Conservation (phyloP, 2,329 filamentous ascomycete genomes). For the Scedosporium apiospermum region DNA sequence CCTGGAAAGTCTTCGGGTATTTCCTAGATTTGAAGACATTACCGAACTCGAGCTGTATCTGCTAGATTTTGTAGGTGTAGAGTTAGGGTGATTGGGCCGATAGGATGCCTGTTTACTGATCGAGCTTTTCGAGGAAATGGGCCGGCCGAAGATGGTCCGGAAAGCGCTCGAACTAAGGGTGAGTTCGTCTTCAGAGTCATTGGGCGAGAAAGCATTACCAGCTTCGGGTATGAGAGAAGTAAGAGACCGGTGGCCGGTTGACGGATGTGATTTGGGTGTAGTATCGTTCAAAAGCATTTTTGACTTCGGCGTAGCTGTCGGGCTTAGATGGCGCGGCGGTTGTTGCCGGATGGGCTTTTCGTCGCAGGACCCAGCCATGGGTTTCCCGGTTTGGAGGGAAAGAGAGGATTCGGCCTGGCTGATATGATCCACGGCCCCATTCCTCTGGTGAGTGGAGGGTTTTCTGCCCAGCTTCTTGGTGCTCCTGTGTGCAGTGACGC, state of each 20-base stretch:
- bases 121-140: neutral
- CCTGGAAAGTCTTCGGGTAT: slow-evolving; percentile 4
- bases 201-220: neutral
- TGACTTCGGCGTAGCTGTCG: slow-evolving; percentile 10
- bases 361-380: no score
- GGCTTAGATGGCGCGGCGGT: neutral
- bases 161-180: neutral
- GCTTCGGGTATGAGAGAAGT: slow-evolving; percentile 5
- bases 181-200: slow-evolving; percentile 4
- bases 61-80: neutral
- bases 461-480: no score
- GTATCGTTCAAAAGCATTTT: slow-evolving; percentile 10
- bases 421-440: no score
- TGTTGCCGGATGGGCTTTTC: neutral
- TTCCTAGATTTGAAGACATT: slow-evolving; percentile 5
- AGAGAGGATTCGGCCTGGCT: no score
- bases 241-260: slow-evolving; percentile 3
- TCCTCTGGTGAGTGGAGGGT: no score
- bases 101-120: neutral
- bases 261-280: neutral
- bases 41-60: neutral
- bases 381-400: no score
- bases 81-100: neutral
- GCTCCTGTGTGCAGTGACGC: no score
- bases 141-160: neutral